phyloP scores from a whole-genome alignment of 495 filamentous ascomycete species.

The Coniosporium apollinis region DNA sequence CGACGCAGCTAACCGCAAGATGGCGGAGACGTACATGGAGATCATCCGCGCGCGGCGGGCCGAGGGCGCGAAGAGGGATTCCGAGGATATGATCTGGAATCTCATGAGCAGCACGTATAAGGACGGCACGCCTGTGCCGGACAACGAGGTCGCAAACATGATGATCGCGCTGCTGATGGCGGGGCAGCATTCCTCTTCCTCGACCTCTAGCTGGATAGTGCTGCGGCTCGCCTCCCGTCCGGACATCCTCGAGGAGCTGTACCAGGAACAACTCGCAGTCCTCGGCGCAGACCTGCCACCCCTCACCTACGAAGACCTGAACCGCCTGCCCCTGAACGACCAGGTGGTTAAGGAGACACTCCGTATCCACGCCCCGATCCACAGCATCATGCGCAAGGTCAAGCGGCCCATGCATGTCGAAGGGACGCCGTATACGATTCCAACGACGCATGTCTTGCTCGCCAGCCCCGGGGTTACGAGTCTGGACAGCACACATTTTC shows the following conservation, averaged over 20 bases:
- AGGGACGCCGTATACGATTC: constrained; percentile 64
- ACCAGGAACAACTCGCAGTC: constrained; percentile 35
- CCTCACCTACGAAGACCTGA: constrained; percentile 38
- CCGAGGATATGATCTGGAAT: constrained; percentile 54
- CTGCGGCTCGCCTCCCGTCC: constrained; percentile 39
- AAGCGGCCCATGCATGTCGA: constrained; percentile 48
- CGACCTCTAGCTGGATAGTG: constrained; percentile 43
- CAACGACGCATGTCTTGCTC: constrained; percentile 57
- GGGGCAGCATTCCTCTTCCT: constrained; percentile 46
- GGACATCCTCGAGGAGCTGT: constrained; percentile 40
- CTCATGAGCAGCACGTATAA: constrained; percentile 48
- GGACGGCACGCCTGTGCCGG: constrained; percentile 41
- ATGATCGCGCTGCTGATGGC: constrained; percentile 55
- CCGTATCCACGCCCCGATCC: constrained; percentile 46
- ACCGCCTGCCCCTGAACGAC: constrained; percentile 36
- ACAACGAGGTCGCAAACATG: constrained; percentile 47
- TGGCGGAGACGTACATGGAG: constrained; percentile 41
- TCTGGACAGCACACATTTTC: constrained; percentile 56
- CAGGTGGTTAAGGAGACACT: constrained; percentile 46
- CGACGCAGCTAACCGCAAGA: constrained; percentile 38
- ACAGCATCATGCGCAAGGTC: constrained; percentile 44
- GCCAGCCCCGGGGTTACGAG: constrained; percentile 66
- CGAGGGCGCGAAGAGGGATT: constrained; percentile 32
- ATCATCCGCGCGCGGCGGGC: constrained; percentile 39
- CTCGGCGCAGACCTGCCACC: constrained; percentile 34